phyloP scores from a whole-genome alignment of 2,329 filamentous ascomycete species.

The Diaporthe sp. region DNA sequence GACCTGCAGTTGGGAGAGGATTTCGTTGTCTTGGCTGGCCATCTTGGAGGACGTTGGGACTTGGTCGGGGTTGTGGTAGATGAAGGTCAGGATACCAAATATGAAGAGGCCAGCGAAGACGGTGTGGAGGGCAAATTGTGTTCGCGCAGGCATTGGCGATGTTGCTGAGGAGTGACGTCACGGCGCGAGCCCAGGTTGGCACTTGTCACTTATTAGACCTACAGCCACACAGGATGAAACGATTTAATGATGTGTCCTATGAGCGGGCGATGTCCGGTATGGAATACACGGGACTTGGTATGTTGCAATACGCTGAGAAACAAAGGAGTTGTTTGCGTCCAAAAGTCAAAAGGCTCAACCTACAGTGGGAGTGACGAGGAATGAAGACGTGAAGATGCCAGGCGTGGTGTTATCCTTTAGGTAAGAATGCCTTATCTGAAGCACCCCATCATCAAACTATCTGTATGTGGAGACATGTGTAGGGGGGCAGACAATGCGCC shows the following conservation, averaged over 20 bases:
- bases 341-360: background rate
- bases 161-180: slow-evolving; percentile 7
- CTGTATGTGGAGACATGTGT: no score
- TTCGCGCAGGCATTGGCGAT: slow-evolving; percentile 18
- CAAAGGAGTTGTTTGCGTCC: background rate
- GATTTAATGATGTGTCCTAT: background rate
- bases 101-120: slow-evolving; percentile 12
- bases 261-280: background rate
- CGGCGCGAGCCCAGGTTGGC: background rate
- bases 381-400: background rate
- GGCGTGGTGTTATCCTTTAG: background rate
- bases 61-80: slow-evolving; percentile 1
- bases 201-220: background rate
- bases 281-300: background rate
- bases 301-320: background rate
- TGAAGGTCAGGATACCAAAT: slow-evolving; percentile 1
- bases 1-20: slow-evolving; percentile 22
- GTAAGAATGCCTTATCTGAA: slow-evolving; percentile 14
- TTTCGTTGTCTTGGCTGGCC: slow-evolving; percentile 1
- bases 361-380: no score
- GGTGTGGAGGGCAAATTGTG: slow-evolving; percentile 3
- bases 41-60: slow-evolving; percentile 3
- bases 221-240: background rate
- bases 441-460: slow-evolving; percentile 4
- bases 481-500: background rate